Evolutionary conservation across 805 yeast genomes (phyloP), one percentile per base, ranked within the genome.

Genomic region (Komagataella pastoris): DNA sequence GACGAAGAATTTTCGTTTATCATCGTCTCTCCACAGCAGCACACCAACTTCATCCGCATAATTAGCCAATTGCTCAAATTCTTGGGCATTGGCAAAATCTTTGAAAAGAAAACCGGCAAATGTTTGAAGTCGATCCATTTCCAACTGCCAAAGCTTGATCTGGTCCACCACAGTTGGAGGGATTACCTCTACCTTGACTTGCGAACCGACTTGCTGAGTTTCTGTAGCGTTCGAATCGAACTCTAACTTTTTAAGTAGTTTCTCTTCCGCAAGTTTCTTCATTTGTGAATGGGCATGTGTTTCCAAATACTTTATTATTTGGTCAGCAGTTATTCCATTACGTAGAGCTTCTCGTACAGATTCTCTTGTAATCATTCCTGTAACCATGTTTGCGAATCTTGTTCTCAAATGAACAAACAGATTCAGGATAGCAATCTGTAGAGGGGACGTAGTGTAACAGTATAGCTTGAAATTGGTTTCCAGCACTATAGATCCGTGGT

Each of bases 121-220:
- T 1, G 93, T 79, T 58, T 85, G 82, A 56, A 93, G 87, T 67
- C 99, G 78, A 65, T 93, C 98, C 69, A 90, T 68, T 64, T 93
- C 99, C 54, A 93, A 72, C 69, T 93, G 98, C 99, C 99, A 93
- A 51, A 93, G 73, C 62, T 82, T 83, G 58, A 93, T 87, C 65
- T 93, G 99, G 66, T 93, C 99, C 1, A 88, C 86, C n/a, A 93
- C 96, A 0, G 96, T 93, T 0, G 98, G 96, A 3, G 98, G 98
- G 5, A 86, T 64, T 10, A 93, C 70, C 61, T 83, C 82, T 53
- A 81, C 59, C 55, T 76, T 63, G 57, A 80, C 77, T 55, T 75
- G 75, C 6, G 74, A 67, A 12, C 69, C 70, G 5, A 69, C 63
- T 47, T 69, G 72, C 18, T 55, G 50, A 7, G 55, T 53, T 40